Base-by-base conservation (phyloP, 257 asterid species). In the Fraxinus cuspidata region DNA sequence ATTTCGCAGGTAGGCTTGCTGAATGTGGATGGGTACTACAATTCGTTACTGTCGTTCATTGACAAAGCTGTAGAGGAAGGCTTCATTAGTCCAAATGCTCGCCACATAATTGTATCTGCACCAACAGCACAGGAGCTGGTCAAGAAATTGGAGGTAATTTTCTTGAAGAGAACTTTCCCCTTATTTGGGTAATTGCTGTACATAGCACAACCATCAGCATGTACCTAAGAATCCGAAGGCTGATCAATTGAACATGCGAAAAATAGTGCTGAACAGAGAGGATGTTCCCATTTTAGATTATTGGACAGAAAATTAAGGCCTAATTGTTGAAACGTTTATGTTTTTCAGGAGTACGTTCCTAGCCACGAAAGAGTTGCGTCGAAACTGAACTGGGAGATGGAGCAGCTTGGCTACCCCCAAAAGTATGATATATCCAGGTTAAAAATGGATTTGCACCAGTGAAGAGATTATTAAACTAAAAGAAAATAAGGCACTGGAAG, bases 21-120 rank as follows among this genome's bases (percentile, higher is more conserved):
- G 80, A 94, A 94, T 68, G 99, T 94, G 78, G 99, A 92, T 66
- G 99, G 96, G 77, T 94, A 87, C 78, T 92, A 92, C 80, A 92
- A 92, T 85, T 90, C 96, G 3, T 81, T 94, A 67, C 71, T 94
- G 73, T 87, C 96, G 2, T 94, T 94, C 86, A 90, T 94, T 10
- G 98, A 94, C 87, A 88, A 92, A 85, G 98, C 98, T 12, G 98
- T 92, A 5, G 94, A 91, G 87, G 98, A 94, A 81, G 99, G 96
- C 4, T 94, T 94, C 88, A 90, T 94, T 68, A 76, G 86, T 79
- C 97, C 97, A 1, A 91, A 49, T 44, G 99, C 99, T 76, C 97
- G 97, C 5, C 92, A 94, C 75, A 94, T 94, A 74, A 90, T 94
- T 67, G 88, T 94, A 2, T 94, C 99, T 42, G 97, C 99, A n/a